Conservation (phyloP, 2,329 filamentous ascomycete genomes). For the Aspergillus pseudotamarii region DNA sequence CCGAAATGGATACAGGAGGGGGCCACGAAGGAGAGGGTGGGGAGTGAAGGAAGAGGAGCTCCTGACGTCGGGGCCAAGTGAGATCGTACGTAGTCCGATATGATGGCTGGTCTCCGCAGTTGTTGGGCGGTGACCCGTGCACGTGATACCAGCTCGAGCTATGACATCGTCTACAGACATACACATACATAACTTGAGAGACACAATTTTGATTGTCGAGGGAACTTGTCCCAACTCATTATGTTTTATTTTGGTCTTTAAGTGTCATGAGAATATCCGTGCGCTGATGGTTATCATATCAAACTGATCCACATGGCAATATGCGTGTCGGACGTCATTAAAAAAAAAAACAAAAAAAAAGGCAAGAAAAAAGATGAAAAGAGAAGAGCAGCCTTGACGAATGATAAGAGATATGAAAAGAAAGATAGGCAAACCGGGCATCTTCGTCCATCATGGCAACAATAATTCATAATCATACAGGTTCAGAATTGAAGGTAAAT, state of each 20-base stretch:
- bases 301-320: neutral
- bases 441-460: slow-evolving; percentile 8
- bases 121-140: neutral
- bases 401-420: neutral
- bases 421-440: neutral
- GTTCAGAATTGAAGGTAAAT: slow-evolving; percentile 3
- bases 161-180: neutral
- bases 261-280: neutral
- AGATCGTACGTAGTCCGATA: slow-evolving; percentile 1
- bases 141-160: slow-evolving; percentile 9
- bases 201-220: neutral
- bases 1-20: slow-evolving; percentile 1
- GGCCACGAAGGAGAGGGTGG: slow-evolving; percentile 12
- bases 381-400: neutral
- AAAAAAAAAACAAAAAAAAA: neutral
- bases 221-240: neutral
- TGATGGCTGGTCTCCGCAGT: slow-evolving; percentile 1
- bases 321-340: neutral
- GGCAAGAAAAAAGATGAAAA: neutral
- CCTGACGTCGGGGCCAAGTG: slow-evolving; percentile 1
- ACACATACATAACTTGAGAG: neutral
- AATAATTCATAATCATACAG: slow-evolving; percentile 16
- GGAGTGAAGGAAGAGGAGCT: slow-evolving; percentile 10
- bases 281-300: neutral
- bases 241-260: neutral